Evolutionary conservation across 441 rosid species (phyloP).

Genomic region (Brassica hybrid): DNA sequence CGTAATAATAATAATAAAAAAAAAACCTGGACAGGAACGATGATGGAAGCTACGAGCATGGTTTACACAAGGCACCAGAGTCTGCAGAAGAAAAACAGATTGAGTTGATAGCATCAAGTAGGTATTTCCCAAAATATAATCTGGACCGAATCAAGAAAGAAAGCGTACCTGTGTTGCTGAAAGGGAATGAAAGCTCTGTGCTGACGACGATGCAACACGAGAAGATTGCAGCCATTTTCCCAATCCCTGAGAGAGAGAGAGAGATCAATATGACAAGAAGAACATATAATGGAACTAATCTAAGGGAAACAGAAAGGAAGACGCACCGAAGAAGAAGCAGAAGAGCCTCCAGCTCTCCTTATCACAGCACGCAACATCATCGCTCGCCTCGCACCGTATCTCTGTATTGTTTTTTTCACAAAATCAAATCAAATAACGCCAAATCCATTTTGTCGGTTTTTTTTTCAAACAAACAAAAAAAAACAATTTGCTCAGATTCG

Average conservation of each 20-base stretch:
- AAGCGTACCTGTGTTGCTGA: slow-evolving; percentile 43
- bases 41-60: slow-evolving; percentile 51
- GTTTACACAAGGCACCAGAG: slow-evolving; percentile 50
- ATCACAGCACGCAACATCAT: slow-evolving; percentile 60
- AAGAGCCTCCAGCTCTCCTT: too few species aligned
- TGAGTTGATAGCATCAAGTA: too few species aligned
- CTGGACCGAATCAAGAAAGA: neutral
- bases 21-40: slow-evolving; percentile 57
- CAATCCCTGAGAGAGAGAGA: neutral
- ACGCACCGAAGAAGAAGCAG: too few species aligned
- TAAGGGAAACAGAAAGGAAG: too few species aligned
- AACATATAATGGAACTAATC: too few species aligned
- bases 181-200: too few species aligned
- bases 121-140: too few species aligned
- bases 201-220: slow-evolving; percentile 11
- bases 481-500: slow-evolving; percentile 31
- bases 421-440: slow-evolving; percentile 9
- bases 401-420: neutral
- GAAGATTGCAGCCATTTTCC: too few species aligned
- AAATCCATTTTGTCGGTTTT: slow-evolving; percentile 13
- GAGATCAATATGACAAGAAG: neutral
- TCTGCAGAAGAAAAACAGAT: neutral
- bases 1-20: slow-evolving; percentile 17
- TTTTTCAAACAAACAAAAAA: neutral
- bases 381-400: slow-evolving; percentile 43